phyloP scores from a whole-genome alignment of 768 basidiomycete species.

The Auriscalpium vulgare region DNA sequence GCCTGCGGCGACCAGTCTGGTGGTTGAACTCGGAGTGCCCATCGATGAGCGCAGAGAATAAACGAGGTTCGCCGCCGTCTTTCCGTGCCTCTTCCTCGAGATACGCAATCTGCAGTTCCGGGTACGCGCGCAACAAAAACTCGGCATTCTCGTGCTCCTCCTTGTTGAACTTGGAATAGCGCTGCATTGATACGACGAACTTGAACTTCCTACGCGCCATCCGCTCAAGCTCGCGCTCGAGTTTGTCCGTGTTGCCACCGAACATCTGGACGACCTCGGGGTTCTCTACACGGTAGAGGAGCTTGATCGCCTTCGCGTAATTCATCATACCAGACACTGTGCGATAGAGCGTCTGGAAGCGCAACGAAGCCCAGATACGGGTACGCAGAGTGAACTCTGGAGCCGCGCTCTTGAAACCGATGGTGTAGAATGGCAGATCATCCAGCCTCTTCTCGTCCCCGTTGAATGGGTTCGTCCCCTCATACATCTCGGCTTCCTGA shows the following conservation, averaged over 20 bases:
- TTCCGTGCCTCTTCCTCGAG: slow-evolving; percentile 94
- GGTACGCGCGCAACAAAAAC: slow-evolving; percentile 94
- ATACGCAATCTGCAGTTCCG: slow-evolving; percentile 97
- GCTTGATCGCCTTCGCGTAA: slow-evolving; percentile 98
- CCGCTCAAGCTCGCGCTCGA: slow-evolving; percentile 92
- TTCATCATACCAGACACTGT: slow-evolving; percentile 99
- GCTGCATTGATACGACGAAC: slow-evolving; percentile 98
- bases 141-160: slow-evolving; percentile 99
- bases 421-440: slow-evolving; percentile 95
- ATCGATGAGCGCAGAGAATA: slow-evolving; percentile 95
- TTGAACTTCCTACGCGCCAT: slow-evolving; percentile 99
- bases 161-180: slow-evolving; percentile 99
- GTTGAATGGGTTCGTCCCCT: slow-evolving; percentile 64
- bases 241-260: slow-evolving; percentile 94
- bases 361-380: slow-evolving; percentile 97
- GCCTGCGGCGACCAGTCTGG: slow-evolving; percentile 79
- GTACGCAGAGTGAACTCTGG: slow-evolving; percentile 98
- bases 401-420: slow-evolving; percentile 98
- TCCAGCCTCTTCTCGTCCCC: slow-evolving; percentile 86
- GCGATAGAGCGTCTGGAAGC: slow-evolving; percentile 96
- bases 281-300: slow-evolving; percentile 98
- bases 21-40: slow-evolving; percentile 95
- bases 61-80: slow-evolving; percentile 90
- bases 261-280: slow-evolving; percentile 97
- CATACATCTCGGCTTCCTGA: slow-evolving; percentile 86